Conservation (phyloP, 306 rosid genomes). For the Cucurbita moschata region DNA sequence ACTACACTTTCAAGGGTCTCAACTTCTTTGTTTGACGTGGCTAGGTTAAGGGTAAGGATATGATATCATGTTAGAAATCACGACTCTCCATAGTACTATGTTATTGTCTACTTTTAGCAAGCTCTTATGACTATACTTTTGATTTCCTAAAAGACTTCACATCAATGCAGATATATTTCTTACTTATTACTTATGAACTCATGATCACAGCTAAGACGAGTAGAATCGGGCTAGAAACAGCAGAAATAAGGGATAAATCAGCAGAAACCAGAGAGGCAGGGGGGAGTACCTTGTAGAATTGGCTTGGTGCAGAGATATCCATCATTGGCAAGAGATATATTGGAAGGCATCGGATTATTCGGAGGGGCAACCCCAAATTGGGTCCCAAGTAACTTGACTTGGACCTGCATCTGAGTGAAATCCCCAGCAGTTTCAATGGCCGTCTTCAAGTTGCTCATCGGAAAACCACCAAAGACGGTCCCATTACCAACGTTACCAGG, state of each 20-base stretch:
- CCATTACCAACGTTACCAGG: slow-evolving; percentile 70
- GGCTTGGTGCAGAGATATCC: slow-evolving; percentile 45
- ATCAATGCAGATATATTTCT: too few species aligned
- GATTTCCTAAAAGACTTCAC: too few species aligned
- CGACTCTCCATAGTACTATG: too few species aligned
- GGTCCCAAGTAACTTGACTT: slow-evolving; percentile 54
- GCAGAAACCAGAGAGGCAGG: not conserved
- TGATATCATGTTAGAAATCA: too few species aligned
- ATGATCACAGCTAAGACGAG: too few species aligned
- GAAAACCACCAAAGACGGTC: slow-evolving; percentile 59
- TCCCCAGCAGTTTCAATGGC: slow-evolving; percentile 91
- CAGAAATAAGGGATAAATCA: not conserved
- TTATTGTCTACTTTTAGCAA: too few species aligned
- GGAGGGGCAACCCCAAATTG: slow-evolving; percentile 76
- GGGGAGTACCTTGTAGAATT: slow-evolving; percentile 30
- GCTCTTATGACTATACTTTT: too few species aligned
- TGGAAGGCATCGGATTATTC: slow-evolving; percentile 44
- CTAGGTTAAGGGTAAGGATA: too few species aligned
- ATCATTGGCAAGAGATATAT: slow-evolving; percentile 57
- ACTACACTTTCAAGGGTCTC: too few species aligned
- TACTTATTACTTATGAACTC: too few species aligned
- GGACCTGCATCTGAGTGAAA: slow-evolving; percentile 61
- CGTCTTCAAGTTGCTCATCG: slow-evolving; percentile 75
- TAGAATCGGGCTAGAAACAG: not conserved
- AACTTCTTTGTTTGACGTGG: too few species aligned